A percentile compares a stretch with the other conserved stretches of the same genome.
phyloP scores from a whole-genome alignment of 129 eudicot genomes.

The Daucus carota region DNA sequence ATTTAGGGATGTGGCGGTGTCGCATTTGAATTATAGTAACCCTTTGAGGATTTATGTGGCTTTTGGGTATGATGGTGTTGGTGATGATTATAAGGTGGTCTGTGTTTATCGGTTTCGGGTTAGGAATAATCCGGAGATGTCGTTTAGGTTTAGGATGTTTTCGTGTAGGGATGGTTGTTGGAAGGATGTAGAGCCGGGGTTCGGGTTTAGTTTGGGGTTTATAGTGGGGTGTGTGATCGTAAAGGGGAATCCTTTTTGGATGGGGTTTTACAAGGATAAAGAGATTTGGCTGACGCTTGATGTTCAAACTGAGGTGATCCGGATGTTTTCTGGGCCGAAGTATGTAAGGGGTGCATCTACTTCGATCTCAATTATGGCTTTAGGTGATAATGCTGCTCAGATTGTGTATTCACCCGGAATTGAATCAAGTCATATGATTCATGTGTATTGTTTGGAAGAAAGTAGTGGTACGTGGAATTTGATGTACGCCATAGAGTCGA shows the following conservation, averaged over 20 bases:
- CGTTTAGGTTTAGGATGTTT: neutral
- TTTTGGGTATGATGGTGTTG: neutral
- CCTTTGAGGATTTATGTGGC: neutral
- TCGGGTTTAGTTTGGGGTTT: neutral
- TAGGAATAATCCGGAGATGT: neutral
- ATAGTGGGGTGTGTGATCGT: neutral
- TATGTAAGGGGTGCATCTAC: neutral
- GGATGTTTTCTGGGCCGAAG: neutral
- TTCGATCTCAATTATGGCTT: neutral
- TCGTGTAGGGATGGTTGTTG: slow-evolving; percentile 2
- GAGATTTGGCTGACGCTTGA: neutral
- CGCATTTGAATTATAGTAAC: neutral
- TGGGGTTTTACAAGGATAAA: neutral
- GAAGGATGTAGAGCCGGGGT: neutral
- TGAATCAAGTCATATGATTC: neutral
- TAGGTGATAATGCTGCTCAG: neutral
- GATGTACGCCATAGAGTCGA: neutral
- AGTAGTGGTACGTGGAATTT: neutral
- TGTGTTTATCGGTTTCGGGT: neutral
- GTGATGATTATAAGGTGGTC: neutral
- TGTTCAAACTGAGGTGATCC: neutral
- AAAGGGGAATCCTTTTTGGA: slow-evolving; percentile 7
- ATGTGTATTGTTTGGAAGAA: slow-evolving; percentile 1
- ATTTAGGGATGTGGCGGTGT: neutral
- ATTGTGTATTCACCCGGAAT: neutral